phyloP scores from a whole-genome alignment of 495 filamentous ascomycete species.

The Daldinia loculata region DNA sequence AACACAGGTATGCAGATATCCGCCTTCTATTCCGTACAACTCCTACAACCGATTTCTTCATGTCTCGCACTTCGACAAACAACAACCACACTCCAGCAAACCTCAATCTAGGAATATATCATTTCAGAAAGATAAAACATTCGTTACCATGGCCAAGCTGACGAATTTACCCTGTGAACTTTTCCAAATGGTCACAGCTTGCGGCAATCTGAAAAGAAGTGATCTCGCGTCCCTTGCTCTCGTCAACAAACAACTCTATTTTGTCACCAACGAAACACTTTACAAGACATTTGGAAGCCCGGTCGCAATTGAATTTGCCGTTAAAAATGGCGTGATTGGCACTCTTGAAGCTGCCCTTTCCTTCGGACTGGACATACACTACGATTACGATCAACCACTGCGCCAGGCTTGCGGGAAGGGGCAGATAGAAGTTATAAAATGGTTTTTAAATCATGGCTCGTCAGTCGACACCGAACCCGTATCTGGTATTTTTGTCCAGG shows the following conservation, averaged over 20 bases:
- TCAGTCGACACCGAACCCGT: not conserved
- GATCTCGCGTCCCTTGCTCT: constrained; percentile 8
- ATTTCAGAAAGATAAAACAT: not conserved
- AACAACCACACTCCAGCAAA: too few relatives aligned
- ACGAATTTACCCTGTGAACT: not conserved
- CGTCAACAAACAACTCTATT: not conserved
- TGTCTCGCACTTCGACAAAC: too few relatives aligned
- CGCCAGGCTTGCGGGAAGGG: not conserved
- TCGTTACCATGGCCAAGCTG: not conserved
- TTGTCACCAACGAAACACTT: not conserved
- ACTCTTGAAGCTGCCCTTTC: not conserved
- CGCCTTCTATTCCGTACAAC: too few relatives aligned
- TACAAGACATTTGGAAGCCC: not conserved
- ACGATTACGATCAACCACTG: not conserved
- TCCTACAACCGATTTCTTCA: too few relatives aligned
- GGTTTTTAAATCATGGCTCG: not conserved
- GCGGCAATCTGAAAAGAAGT: not conserved
- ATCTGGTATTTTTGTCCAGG: not conserved
- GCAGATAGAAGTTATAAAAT: not conserved
- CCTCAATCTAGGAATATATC: too few relatives aligned
- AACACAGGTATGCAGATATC: too few relatives aligned
- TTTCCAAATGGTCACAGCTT: not conserved
- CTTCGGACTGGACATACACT: not conserved
- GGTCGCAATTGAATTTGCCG: not conserved
- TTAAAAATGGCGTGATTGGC: not conserved